Conservation (phyloP, 306 rosid species). For the Citrullus colocynthis region DNA sequence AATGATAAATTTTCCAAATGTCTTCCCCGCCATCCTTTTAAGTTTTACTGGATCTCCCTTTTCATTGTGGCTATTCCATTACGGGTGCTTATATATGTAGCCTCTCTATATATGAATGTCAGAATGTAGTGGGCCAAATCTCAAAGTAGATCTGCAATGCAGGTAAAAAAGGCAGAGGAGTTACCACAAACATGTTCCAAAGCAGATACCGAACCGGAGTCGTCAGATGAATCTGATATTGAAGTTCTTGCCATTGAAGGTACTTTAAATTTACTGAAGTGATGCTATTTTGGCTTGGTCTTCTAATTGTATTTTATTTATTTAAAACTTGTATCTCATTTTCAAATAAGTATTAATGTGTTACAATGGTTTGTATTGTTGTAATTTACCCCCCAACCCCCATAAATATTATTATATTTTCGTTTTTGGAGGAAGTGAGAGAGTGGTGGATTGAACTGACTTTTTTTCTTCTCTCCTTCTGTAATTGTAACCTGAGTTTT, state of each 20-base stretch:
- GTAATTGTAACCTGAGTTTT: too few relatives aligned
- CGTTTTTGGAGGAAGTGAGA: too few relatives aligned
- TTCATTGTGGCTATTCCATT: neutral
- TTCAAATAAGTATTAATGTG: too few relatives aligned
- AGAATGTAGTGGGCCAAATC: neutral
- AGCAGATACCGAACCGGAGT: constrained; percentile 28
- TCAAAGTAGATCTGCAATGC: constrained; percentile 13
- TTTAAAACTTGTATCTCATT: too few relatives aligned
- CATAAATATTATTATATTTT: too few relatives aligned
- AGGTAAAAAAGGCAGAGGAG: constrained; percentile 59
- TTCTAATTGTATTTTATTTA: neutral
- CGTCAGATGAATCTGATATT: constrained; percentile 23
- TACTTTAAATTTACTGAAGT: constrained; percentile 1
- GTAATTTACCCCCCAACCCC: too few relatives aligned
- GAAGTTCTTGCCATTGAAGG: constrained; percentile 33
- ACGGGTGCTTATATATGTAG: neutral
- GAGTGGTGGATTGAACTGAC: too few relatives aligned
- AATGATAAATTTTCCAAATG: neutral
- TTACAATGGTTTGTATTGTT: too few relatives aligned
- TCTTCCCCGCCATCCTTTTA: neutral
- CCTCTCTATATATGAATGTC: constrained; percentile 5
- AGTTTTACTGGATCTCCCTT: neutral
- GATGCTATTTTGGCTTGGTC: neutral
- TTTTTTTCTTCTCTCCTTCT: too few relatives aligned
- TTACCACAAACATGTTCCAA: constrained; percentile 20